Percentiles rank a stretch among this genome's conserved stretches.
These are phyloP conservation scores for Periglandula ipomoeae DNA, from an alignment of 2,329 filamentous ascomycete genomes.

Conservation along the genomic window DNA sequence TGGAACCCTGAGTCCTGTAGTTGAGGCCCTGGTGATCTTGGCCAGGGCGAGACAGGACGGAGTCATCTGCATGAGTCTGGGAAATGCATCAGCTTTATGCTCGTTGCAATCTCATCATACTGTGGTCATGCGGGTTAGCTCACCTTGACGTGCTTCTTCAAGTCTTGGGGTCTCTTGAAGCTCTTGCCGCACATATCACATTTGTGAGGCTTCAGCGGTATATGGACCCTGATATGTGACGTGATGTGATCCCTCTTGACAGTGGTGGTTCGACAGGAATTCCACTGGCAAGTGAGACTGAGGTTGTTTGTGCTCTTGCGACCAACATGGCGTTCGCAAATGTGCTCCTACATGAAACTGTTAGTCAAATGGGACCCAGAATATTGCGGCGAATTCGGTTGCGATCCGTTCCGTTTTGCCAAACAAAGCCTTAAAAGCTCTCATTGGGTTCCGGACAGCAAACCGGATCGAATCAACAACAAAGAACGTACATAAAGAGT, in stretches of 20 bases:
- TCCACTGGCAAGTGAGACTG: constrained; percentile 96
- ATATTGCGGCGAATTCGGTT: background rate
- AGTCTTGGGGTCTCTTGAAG: constrained; percentile 96
- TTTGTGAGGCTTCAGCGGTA: constrained; percentile 98
- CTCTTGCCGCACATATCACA: constrained; percentile 98
- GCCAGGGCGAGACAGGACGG: constrained; percentile 53
- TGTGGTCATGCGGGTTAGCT: constrained; percentile 10
- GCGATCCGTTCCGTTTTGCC: background rate
- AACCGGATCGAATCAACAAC: background rate
- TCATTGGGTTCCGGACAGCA: background rate
- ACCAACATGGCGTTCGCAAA: constrained; percentile 96
- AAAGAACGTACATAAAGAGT: constrained; percentile 46
- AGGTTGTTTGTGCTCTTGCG: constrained; percentile 99
- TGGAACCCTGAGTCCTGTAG: constrained; percentile 44
- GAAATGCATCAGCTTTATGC: constrained; percentile 13
- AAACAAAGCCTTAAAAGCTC: background rate
- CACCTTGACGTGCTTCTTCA: constrained; percentile 98
- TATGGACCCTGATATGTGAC: constrained; percentile 95
- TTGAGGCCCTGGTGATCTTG: constrained; percentile 45
- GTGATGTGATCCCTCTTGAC: constrained; percentile 99
- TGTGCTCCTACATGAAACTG: constrained; percentile 67
- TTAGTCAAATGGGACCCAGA: background rate
- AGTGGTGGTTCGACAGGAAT: constrained; percentile 87
- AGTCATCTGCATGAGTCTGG: constrained; percentile 88
- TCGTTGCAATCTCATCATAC: background rate